Conservation (phyloP, 202 grass and related monocot genomes). For the Digitaria exilis region DNA sequence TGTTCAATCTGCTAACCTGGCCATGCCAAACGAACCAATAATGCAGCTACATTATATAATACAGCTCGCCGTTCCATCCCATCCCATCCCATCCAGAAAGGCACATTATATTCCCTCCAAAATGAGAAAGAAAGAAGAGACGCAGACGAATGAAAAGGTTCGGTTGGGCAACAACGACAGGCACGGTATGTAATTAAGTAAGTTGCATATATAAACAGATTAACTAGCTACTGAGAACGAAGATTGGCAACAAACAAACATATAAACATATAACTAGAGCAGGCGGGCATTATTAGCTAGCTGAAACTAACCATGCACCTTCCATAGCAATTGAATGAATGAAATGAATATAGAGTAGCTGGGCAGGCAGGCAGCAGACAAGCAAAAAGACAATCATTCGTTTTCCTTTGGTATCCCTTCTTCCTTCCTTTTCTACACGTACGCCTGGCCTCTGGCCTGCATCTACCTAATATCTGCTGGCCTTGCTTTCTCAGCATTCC, state of each 20-base stretch:
- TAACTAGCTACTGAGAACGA: neutral
- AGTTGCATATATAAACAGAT: neutral
- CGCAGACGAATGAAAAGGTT: neutral
- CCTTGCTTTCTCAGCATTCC: neutral
- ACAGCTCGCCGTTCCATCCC: neutral
- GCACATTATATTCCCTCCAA: constrained; percentile 34
- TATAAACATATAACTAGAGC: too few relatives aligned
- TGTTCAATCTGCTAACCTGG: neutral
- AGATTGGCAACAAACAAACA: neutral
- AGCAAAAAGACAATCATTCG: constrained; percentile 56
- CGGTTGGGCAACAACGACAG: neutral
- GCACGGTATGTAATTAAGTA: too few relatives aligned
- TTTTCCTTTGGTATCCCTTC: constrained; percentile 33
- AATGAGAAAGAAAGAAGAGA: too few relatives aligned
- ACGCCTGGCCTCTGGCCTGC: too few relatives aligned
- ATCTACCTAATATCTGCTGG: neutral
- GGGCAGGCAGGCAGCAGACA: constrained; percentile 32
- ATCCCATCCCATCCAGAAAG: constrained; percentile 10
- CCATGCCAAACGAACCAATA: neutral
- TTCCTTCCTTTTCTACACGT: neutral
- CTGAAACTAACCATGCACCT: constrained; percentile 9
- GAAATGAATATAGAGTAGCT: neutral
- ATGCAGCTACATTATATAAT: neutral
- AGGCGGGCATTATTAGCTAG: neutral
- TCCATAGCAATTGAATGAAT: neutral